These are phyloP conservation scores for Globisporangium paddicum DNA, from an alignment of 352 stramenopile genomes.

Conservation along the genomic window DNA sequence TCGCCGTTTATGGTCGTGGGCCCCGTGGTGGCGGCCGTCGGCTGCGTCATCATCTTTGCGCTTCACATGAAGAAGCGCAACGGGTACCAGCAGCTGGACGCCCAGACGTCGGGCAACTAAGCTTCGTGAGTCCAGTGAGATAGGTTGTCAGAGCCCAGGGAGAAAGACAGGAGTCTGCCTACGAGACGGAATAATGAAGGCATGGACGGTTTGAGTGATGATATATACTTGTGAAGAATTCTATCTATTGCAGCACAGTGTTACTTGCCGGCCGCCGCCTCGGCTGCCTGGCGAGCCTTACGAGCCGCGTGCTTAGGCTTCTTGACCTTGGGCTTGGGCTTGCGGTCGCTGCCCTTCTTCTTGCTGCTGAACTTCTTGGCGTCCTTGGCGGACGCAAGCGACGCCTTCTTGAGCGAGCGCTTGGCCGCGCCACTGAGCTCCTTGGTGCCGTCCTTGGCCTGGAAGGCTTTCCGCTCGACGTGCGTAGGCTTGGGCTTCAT, in stretches of 20 bases:
- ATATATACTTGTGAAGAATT: background rate
- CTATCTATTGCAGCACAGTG: constrained; percentile 8
- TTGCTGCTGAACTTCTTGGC: constrained; percentile 23
- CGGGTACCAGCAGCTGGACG: constrained; percentile 42
- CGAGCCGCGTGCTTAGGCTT: constrained; percentile 72
- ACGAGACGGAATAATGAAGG: background rate
- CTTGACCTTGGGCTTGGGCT: constrained; percentile 35
- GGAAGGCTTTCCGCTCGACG: constrained; percentile 38
- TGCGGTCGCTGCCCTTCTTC: constrained; percentile 5
- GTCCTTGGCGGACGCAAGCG: background rate
- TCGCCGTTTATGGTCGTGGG: constrained; percentile 18
- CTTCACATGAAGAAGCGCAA: constrained; percentile 45
- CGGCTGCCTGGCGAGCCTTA: constrained; percentile 52
- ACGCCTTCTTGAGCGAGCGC: constrained; percentile 10
- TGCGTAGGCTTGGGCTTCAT: constrained; percentile 68
- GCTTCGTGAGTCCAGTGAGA: background rate
- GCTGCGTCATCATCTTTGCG: constrained; percentile 18
- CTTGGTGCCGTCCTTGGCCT: constrained; percentile 18
- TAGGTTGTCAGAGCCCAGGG: too few species aligned
- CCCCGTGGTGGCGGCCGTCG: constrained; percentile 20
- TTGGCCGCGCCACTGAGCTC: constrained; percentile 3
- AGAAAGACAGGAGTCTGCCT: background rate
- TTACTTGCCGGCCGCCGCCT: constrained; percentile 25
- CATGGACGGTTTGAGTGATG: background rate
- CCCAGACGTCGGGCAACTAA: background rate